Conservation (phyloP, 352 stramenopile genomes). For the Phytophthora quininea region DNA sequence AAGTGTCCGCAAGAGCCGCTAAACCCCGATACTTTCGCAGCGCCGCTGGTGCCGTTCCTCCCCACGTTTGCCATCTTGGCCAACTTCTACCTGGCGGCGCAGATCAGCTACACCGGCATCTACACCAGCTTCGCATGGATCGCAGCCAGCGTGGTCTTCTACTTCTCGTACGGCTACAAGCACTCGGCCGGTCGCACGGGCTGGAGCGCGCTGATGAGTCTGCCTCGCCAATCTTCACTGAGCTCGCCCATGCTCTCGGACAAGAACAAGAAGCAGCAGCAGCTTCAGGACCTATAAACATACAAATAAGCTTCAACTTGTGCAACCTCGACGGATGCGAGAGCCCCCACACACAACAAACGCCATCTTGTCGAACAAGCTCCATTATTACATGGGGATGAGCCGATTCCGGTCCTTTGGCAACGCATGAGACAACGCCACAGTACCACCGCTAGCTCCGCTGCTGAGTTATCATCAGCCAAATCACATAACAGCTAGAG, state of each 20-base stretch:
- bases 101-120: slow-evolving; percentile 59
- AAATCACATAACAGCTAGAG: background rate
- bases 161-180: slow-evolving; percentile 79
- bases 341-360: too few relatives aligned
- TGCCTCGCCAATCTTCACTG: slow-evolving; percentile 51
- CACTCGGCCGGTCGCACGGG: slow-evolving; percentile 63
- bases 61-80: slow-evolving; percentile 51
- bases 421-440: background rate
- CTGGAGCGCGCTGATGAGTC: slow-evolving; percentile 63
- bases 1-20: slow-evolving; percentile 65
- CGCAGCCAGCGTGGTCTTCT: slow-evolving; percentile 57
- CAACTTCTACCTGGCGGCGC: slow-evolving; percentile 75
- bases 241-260: slow-evolving; percentile 64
- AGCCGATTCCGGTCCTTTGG: slow-evolving; percentile 3
- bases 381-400: background rate
- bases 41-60: slow-evolving; percentile 72
- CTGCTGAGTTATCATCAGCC: background rate
- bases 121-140: slow-evolving; percentile 60
- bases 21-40: slow-evolving; percentile 59
- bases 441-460: background rate
- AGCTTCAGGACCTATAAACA: slow-evolving; percentile 23
- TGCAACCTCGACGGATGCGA: background rate
- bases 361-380: too few relatives aligned
- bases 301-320: slow-evolving; percentile 10
- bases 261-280: slow-evolving; percentile 50